Conservation (phyloP, 306 rosid species). For the Acacia confusa region DNA sequence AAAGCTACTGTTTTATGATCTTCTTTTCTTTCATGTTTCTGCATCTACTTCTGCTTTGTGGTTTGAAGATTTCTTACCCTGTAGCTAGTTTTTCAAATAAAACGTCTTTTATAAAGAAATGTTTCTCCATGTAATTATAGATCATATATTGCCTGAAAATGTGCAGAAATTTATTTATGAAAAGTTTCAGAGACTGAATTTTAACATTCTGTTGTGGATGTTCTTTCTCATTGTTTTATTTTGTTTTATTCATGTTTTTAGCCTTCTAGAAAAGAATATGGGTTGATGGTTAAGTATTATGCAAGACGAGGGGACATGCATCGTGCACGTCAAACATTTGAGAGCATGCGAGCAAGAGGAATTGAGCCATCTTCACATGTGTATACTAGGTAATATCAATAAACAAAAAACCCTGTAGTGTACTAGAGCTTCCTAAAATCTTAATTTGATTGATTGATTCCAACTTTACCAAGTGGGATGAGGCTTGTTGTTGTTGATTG, state of each 20-base stretch:
- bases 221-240: conserved; percentile 32
- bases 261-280: conserved; percentile 97
- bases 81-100: background rate
- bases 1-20: background rate
- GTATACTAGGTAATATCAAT: conserved; percentile 68
- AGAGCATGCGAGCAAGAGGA: conserved; percentile 95
- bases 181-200: background rate
- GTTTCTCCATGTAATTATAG: background rate
- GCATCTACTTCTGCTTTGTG: background rate
- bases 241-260: conserved; percentile 38
- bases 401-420: conserved; percentile 18
- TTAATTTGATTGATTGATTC: conserved; percentile 23
- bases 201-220: conserved; percentile 1
- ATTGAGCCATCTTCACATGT: conserved; percentile 92
- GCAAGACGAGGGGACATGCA: conserved; percentile 97
- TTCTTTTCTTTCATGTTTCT: background rate
- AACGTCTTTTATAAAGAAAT: background rate
- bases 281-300: conserved; percentile 88
- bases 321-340: conserved; percentile 90
- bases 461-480: background rate
- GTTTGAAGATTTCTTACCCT: background rate
- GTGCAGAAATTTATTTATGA: background rate
- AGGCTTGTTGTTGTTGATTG: background rate
- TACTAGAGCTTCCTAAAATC: conserved; percentile 11
- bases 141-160: background rate